These are phyloP conservation scores for Kalanchoe fedtschenkoi DNA, from an alignment of 164 flowering plant genomes.

Conservation along the genomic window DNA sequence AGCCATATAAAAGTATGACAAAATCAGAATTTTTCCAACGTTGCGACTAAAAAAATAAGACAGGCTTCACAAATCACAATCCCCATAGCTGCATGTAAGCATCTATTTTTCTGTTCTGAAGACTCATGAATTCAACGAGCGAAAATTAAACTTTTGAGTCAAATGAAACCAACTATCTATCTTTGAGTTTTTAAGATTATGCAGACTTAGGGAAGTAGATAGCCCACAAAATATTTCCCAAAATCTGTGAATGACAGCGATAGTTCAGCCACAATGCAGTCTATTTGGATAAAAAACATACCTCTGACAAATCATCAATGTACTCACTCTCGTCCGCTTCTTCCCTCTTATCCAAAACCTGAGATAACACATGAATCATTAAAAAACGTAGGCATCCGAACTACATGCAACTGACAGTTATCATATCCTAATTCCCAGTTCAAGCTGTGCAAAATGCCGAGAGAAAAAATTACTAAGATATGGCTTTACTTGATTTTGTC, in stretches of 20 bases:
- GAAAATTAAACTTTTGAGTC: conserved; percentile 6
- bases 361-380: conserved; percentile 12
- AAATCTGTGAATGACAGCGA: not conserved
- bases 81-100: conserved; percentile 5
- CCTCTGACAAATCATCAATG: conserved; percentile 57
- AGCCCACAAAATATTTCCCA: not conserved
- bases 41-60: not conserved
- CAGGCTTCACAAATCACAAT: conserved; percentile 4
- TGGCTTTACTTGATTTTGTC: too few species aligned
- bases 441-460: not conserved
- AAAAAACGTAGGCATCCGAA: not conserved
- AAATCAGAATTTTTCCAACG: not conserved
- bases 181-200: not conserved
- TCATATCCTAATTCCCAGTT: not conserved
- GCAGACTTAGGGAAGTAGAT: not conserved
- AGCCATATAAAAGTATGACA: conserved; percentile 5
- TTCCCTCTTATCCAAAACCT: conserved; percentile 58
- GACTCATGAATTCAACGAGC: conserved; percentile 1
- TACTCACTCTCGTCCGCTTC: conserved; percentile 26
- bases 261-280: not conserved
- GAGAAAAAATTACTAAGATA: not conserved
- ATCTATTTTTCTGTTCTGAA: conserved; percentile 6
- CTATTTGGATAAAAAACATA: conserved; percentile 16
- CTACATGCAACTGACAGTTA: conserved; percentile 6
- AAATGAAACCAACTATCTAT: not conserved